These are phyloP conservation scores for Phytophthora hibernalis DNA, from an alignment of 352 stramenopile species.

Conservation along the genomic window DNA sequence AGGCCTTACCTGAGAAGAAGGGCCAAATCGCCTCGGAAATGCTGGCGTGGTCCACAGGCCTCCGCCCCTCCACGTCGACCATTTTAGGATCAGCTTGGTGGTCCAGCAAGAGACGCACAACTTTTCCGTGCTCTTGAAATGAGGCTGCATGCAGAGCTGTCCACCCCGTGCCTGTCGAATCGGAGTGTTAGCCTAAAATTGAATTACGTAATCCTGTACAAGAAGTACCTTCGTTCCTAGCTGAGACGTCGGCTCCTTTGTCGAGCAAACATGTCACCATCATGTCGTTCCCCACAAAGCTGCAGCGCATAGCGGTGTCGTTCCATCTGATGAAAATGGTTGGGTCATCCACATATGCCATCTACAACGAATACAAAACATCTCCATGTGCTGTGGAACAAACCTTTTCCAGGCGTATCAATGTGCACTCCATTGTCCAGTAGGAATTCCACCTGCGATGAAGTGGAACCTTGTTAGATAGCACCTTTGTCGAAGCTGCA, in stretches of 20 bases:
- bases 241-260: slow-evolving; percentile 56
- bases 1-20: slow-evolving; percentile 63
- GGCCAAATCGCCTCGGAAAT: slow-evolving; percentile 80
- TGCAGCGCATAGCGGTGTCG: slow-evolving; percentile 64
- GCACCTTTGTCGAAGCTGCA: background rate
- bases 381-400: background rate
- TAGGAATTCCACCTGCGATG: slow-evolving; percentile 60
- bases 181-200: slow-evolving; percentile 1
- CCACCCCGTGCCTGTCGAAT: slow-evolving; percentile 55
- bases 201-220: background rate
- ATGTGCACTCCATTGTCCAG: slow-evolving; percentile 61
- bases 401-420: slow-evolving; percentile 59
- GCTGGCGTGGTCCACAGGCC: slow-evolving; percentile 70
- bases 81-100: slow-evolving; percentile 57
- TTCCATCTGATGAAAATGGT: slow-evolving; percentile 51
- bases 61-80: slow-evolving; percentile 51
- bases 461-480: background rate
- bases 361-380: background rate
- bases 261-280: slow-evolving; percentile 73
- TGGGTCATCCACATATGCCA: background rate
- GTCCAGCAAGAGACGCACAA: slow-evolving; percentile 60
- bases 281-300: slow-evolving; percentile 66
- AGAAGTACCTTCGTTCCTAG: slow-evolving; percentile 61
- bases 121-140: slow-evolving; percentile 75
- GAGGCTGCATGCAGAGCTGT: slow-evolving; percentile 70